phyloP scores from a whole-genome alignment of 2,329 filamentous ascomycete species.

The Monosporascus ibericus region DNA sequence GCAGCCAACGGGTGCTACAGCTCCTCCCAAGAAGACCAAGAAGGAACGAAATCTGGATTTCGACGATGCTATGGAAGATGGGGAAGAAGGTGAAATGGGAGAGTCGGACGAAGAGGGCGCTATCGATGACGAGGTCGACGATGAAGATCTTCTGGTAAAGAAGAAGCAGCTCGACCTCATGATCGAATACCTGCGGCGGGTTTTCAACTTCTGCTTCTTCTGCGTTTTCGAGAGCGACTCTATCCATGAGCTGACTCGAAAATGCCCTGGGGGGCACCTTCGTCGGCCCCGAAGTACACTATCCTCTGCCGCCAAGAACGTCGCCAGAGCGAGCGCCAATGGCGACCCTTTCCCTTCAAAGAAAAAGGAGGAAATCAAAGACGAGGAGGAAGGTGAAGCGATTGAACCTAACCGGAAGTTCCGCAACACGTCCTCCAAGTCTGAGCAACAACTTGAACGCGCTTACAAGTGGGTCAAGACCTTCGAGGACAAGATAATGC shows the following conservation, averaged over 20 bases:
- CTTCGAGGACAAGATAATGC: conserved; percentile 92
- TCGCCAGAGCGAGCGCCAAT: conserved; percentile 75
- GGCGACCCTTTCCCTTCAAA: conserved; percentile 81
- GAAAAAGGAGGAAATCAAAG: conserved; percentile 60
- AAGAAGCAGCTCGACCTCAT: conserved; percentile 96
- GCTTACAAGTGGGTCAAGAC: conserved; percentile 99
- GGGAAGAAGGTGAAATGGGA: conserved; percentile 59
- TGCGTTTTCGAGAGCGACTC: conserved; percentile 98
- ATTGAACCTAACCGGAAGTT: conserved; percentile 67
- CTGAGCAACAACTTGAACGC: conserved; percentile 84
- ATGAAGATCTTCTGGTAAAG: conserved; percentile 81
- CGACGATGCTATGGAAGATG: conserved; percentile 56
- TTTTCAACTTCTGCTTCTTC: conserved; percentile 99
- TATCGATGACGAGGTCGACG: conserved; percentile 76
- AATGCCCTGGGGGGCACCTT: conserved; percentile 95
- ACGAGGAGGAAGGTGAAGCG: conserved; percentile 56
- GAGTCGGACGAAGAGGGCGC: conserved; percentile 80
- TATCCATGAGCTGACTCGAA: conserved; percentile 88
- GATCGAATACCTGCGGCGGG: conserved; percentile 92
- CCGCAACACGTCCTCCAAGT: conserved; percentile 63
- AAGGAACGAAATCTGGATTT: conserved; percentile 54
- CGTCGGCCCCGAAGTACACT: conserved; percentile 83
- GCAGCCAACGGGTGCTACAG: conserved; percentile 54
- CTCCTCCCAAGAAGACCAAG: conserved; percentile 54
- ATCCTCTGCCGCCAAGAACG: conserved; percentile 74